Percentiles rank a stretch among this genome's conserved stretches.
Evolutionary conservation across 2,329 filamentous ascomycete genomes (phyloP).

Genomic region (Bisporella sp.): DNA sequence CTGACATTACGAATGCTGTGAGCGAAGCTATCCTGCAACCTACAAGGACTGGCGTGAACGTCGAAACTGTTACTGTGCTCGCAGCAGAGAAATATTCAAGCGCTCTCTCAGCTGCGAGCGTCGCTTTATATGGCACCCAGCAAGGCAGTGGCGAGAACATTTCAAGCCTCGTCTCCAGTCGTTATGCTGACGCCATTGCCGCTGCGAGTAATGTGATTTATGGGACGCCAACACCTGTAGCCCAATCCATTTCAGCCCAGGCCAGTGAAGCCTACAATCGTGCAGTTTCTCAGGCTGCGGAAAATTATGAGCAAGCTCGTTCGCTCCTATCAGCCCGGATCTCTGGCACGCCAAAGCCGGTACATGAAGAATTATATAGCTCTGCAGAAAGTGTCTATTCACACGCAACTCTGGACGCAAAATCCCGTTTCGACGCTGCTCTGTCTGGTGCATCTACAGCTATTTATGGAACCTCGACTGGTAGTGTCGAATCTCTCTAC

Average conservation of each 20-base stretch:
- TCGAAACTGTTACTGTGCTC: conserved; percentile 41
- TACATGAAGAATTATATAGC: conserved; percentile 61
- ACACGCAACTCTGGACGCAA: conserved; percentile 55
- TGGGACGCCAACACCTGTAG: conserved; percentile 59
- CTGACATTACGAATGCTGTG: conserved; percentile 46
- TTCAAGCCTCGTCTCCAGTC: conserved; percentile 43
- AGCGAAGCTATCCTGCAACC: conserved; percentile 45
- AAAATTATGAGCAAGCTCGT: conserved; percentile 61
- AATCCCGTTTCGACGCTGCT: conserved; percentile 48
- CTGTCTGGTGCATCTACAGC: conserved; percentile 44
- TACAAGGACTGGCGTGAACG: conserved; percentile 33
- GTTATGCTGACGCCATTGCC: conserved; percentile 41
- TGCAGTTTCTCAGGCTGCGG: conserved; percentile 58
- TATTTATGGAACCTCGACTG: conserved; percentile 44
- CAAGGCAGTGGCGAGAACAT: conserved; percentile 36
- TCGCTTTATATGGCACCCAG: conserved; percentile 43
- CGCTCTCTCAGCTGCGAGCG: conserved; percentile 49
- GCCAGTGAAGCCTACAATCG: conserved; percentile 55
- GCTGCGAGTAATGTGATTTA: conserved; percentile 51
- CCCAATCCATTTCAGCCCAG: conserved; percentile 30
- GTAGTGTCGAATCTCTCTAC: conserved; percentile 42
- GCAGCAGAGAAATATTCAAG: conserved; percentile 49
- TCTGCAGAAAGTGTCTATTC: conserved; percentile 65
- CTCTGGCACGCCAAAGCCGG: conserved; percentile 61
- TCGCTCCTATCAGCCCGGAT: conserved; percentile 61